Evolutionary conservation across 2,329 filamentous ascomycete species (phyloP).

Genomic region (Ophiostoma angusticollis): DNA sequence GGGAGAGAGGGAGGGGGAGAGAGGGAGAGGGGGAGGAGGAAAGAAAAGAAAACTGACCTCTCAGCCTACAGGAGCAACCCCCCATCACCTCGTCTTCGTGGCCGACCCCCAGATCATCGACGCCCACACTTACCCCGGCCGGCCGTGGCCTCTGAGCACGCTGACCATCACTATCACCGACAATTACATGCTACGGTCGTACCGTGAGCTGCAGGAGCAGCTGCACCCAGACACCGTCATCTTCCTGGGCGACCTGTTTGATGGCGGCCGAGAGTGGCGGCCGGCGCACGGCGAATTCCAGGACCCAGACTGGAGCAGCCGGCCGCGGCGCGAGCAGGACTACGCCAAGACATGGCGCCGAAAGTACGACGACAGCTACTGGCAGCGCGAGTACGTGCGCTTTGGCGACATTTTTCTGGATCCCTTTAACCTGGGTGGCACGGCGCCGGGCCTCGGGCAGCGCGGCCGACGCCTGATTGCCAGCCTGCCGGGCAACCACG

Average conservation of each 20-base stretch:
- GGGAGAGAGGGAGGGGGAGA: background rate
- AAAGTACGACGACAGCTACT: conserved; percentile 69
- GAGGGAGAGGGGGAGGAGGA: conserved; percentile 13
- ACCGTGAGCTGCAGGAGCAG: conserved; percentile 59
- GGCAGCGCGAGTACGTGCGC: conserved; percentile 73
- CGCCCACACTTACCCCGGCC: conserved; percentile 84
- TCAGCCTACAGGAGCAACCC: conserved; percentile 63
- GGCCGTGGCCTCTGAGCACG: conserved; percentile 46
- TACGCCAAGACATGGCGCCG: conserved; percentile 55
- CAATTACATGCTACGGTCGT: conserved; percentile 76
- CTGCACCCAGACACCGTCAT: conserved; percentile 78
- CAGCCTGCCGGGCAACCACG: conserved; percentile 87
- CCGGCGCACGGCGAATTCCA: conserved; percentile 48
- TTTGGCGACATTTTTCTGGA: conserved; percentile 79
- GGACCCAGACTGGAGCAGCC: conserved; percentile 45
- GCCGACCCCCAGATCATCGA: conserved; percentile 89
- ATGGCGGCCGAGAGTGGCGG: conserved; percentile 91
- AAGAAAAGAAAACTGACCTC: conserved; percentile 8
- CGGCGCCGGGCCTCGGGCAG: conserved; percentile 39
- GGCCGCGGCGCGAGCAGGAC: conserved; percentile 38
- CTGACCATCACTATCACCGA: conserved; percentile 58
- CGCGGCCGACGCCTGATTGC: conserved; percentile 66
- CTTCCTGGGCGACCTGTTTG: conserved; percentile 89
- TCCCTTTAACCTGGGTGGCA: conserved; percentile 47
- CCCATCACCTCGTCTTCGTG: conserved; percentile 73